Conservation (phyloP, 1,284 basidiomycete genomes). For the Tremellales sp. region DNA sequence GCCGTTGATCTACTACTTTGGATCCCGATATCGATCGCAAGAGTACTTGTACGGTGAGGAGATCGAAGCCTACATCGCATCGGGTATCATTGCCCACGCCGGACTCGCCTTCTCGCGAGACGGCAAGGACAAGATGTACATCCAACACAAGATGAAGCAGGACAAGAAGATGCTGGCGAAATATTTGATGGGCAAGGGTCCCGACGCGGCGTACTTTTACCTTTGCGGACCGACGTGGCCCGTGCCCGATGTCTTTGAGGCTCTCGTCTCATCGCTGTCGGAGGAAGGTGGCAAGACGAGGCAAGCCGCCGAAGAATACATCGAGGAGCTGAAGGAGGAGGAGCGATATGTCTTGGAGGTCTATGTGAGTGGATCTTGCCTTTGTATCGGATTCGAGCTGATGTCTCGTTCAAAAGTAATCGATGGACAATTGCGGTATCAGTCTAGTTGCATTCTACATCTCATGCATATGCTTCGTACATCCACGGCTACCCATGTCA, state of each 20-base stretch:
- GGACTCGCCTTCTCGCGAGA: conserved; percentile 98
- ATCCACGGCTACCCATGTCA: no score
- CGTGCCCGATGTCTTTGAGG: conserved; percentile 93
- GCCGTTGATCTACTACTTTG: conserved; percentile 96
- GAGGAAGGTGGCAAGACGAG: conserved; percentile 66
- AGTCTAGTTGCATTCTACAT: no score
- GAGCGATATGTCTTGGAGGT: conserved; percentile 98
- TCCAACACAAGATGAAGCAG: conserved; percentile 96
- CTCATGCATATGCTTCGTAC: no score
- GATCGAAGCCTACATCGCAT: conserved; percentile 62
- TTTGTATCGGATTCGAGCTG: no score
- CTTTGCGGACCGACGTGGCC: conserved; percentile 98
- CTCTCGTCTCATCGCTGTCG: conserved; percentile 73
- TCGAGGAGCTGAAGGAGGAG: conserved; percentile 92
- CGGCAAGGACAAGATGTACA: conserved; percentile 87
- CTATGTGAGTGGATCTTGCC: conserved; percentile 25
- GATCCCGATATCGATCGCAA: conserved; percentile 87
- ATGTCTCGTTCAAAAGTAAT: no score
- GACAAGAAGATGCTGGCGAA: conserved; percentile 72
- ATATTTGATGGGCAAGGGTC: conserved; percentile 56
- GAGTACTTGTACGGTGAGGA: conserved; percentile 82
- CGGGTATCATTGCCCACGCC: conserved; percentile 78
- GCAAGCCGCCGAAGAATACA: conserved; percentile 70
- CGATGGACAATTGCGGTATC: no score
- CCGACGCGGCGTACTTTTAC: conserved; percentile 77